Conservation (phyloP, 2,329 filamentous ascomycete genomes). For the Cytospora paraplurivora region DNA sequence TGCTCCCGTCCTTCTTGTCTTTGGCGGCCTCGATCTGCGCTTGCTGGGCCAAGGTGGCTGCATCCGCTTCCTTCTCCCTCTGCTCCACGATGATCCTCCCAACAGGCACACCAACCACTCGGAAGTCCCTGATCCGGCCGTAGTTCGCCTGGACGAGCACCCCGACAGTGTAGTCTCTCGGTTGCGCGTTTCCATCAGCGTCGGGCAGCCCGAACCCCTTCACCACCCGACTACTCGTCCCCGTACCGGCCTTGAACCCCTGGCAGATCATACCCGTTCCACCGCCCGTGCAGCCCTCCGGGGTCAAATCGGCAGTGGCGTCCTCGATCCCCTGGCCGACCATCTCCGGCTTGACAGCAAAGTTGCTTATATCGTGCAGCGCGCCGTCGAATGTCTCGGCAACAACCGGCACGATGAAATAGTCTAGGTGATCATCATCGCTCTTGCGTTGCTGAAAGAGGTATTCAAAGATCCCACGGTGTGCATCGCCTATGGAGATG, state of each 20-base stretch:
- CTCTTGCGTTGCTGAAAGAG: slow-evolving; percentile 49
- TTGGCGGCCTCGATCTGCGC: slow-evolving; percentile 40
- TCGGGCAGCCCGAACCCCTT: slow-evolving; percentile 42
- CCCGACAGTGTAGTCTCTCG: slow-evolving; percentile 57
- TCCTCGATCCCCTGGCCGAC: slow-evolving; percentile 55
- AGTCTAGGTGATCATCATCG: slow-evolving; percentile 48
- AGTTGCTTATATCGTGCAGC: slow-evolving; percentile 58
- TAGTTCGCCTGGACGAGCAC: slow-evolving; percentile 69
- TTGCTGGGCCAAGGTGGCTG: slow-evolving; percentile 34
- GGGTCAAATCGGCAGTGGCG: slow-evolving; percentile 53
- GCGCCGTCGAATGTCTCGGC: slow-evolving; percentile 66
- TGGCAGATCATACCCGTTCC: slow-evolving; percentile 71
- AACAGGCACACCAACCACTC: slow-evolving; percentile 62
- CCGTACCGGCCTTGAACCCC: slow-evolving; percentile 68
- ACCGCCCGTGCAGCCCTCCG: slow-evolving; percentile 65
- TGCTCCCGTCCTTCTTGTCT: slow-evolving; percentile 61
- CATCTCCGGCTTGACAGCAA: slow-evolving; percentile 56
- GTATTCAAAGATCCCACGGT: slow-evolving; percentile 61
- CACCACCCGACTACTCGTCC: slow-evolving; percentile 61
- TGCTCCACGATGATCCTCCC: slow-evolving; percentile 58
- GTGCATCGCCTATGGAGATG: slow-evolving; percentile 58
- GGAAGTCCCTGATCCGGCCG: slow-evolving; percentile 57
- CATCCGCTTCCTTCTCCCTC: slow-evolving; percentile 33
- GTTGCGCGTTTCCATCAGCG: slow-evolving; percentile 33
- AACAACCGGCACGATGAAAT: slow-evolving; percentile 60